Conservation (phyloP, 179 eudicot genomes). For the Silene noctiflora region DNA sequence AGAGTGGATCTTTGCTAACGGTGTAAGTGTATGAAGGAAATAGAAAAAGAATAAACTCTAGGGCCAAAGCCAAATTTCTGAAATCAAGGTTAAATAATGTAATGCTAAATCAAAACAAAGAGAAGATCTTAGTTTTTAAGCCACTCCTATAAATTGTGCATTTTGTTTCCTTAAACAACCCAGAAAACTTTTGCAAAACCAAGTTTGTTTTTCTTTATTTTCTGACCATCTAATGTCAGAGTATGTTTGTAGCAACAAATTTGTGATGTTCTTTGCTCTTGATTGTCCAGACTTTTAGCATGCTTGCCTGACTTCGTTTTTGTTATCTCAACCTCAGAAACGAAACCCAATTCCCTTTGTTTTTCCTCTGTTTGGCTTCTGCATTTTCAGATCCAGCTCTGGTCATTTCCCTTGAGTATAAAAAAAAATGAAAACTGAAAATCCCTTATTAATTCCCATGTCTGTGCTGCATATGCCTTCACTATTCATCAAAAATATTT, state of each 20-base stretch:
- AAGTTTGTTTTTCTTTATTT: background rate
- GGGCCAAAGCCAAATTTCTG: background rate
- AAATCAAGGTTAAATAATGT: background rate
- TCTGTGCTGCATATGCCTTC: background rate
- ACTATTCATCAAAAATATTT: background rate
- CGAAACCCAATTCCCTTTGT: background rate
- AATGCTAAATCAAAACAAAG: background rate
- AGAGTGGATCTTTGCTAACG: background rate
- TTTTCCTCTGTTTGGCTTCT: background rate
- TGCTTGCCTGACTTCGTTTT: background rate
- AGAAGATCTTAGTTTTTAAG: background rate
- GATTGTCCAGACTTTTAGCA: background rate
- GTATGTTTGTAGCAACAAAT: background rate
- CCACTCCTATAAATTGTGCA: background rate
- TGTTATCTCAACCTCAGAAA: background rate
- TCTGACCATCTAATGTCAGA: background rate
- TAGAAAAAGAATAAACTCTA: background rate
- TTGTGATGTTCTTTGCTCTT: background rate
- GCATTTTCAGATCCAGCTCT: background rate
- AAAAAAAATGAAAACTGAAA: background rate
- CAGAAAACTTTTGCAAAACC: background rate
- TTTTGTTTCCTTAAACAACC: background rate
- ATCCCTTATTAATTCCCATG: background rate
- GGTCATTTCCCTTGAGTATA: too few species aligned
- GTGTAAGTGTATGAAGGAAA: background rate